Evolutionary conservation across 495 filamentous ascomycete species (phyloP).

Genomic region (Podospora appendiculata): DNA sequence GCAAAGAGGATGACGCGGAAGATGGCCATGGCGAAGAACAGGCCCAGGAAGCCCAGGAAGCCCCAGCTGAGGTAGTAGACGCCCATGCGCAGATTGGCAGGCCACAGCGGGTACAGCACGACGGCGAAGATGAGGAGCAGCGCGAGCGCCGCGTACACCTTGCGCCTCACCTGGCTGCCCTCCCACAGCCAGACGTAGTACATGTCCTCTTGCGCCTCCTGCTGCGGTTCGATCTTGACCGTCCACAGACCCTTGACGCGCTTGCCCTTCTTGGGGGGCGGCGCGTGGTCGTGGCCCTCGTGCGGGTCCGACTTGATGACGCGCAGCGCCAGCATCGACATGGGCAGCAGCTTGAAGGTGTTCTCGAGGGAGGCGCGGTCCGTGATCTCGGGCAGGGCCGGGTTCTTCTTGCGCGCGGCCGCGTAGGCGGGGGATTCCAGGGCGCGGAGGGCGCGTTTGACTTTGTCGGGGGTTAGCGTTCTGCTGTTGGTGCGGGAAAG

Average conservation of each 20-base stretch:
- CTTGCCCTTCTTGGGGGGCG: conserved; percentile 60
- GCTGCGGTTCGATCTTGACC: conserved; percentile 92
- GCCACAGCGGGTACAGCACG: conserved; percentile 96
- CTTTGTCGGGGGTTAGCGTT: conserved; percentile 36
- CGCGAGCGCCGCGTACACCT: conserved; percentile 78
- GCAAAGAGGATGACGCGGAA: conserved; percentile 94
- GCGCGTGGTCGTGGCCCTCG: conserved; percentile 60
- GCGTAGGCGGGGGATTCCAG: conserved; percentile 82
- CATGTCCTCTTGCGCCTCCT: conserved; percentile 81
- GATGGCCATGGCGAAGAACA: conserved; percentile 98
- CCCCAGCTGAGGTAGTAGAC: conserved; percentile 98
- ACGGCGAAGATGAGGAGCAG: conserved; percentile 75
- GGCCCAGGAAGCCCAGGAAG: conserved; percentile 80
- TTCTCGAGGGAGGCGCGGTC: conserved; percentile 83
- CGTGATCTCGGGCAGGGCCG: conserved; percentile 78
- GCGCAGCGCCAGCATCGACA: conserved; percentile 90
- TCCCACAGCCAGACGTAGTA: conserved; percentile 98
- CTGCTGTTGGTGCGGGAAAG: not conserved
- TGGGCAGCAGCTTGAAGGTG: conserved; percentile 87
- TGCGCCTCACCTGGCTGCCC: conserved; percentile 85
- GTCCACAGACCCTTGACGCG: conserved; percentile 94
- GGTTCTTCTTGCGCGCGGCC: conserved; percentile 82
- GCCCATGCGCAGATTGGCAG: conserved; percentile 78
- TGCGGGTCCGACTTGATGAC: conserved; percentile 75
- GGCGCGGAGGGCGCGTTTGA: conserved; percentile 94